Conservation (phyloP, 768 basidiomycete genomes). For the Suillus sp. region DNA sequence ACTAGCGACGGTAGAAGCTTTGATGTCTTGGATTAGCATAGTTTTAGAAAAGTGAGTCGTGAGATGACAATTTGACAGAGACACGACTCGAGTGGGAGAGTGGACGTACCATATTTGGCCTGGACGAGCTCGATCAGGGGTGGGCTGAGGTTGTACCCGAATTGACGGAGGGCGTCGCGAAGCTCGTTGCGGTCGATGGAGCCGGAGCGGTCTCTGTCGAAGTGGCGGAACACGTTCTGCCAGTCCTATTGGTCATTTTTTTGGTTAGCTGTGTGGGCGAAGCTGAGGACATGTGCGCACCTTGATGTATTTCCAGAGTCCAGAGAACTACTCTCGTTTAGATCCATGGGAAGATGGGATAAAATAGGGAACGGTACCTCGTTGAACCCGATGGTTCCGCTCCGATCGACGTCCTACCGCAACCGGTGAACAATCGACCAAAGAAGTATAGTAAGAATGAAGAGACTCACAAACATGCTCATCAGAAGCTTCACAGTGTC, state of each 20-base stretch:
- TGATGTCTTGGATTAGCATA: slow-evolving; percentile 49
- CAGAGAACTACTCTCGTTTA: slow-evolving; percentile 52
- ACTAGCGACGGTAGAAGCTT: slow-evolving; percentile 48
- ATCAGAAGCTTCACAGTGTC: slow-evolving; percentile 87
- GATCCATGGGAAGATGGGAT: slow-evolving; percentile 12
- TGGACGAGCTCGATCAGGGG: slow-evolving; percentile 65
- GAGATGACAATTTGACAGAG: background rate
- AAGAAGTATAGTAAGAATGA: background rate
- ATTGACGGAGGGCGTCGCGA: slow-evolving; percentile 65
- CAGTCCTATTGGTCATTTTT: slow-evolving; percentile 57
- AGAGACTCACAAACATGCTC: slow-evolving; percentile 67
- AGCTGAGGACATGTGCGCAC: slow-evolving; percentile 24
- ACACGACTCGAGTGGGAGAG: background rate
- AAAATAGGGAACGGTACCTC: slow-evolving; percentile 48
- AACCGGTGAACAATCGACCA: slow-evolving; percentile 5
- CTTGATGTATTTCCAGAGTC: slow-evolving; percentile 84
- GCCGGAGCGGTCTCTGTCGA: slow-evolving; percentile 83
- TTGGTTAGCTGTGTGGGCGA: background rate
- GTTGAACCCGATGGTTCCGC: slow-evolving; percentile 78
- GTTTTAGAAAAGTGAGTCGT: slow-evolving; percentile 34
- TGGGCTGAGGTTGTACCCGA: slow-evolving; percentile 79
- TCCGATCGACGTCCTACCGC: slow-evolving; percentile 65
- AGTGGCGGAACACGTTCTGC: slow-evolving; percentile 83
- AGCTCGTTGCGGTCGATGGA: slow-evolving; percentile 75
- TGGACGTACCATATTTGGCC: slow-evolving; percentile 72